A percentile compares a stretch with the other conserved stretches of the same genome.
These are phyloP conservation scores for Sarocladium brachiariae DNA, from an alignment of 2,329 filamentous ascomycete genomes.

Conservation along the genomic window DNA sequence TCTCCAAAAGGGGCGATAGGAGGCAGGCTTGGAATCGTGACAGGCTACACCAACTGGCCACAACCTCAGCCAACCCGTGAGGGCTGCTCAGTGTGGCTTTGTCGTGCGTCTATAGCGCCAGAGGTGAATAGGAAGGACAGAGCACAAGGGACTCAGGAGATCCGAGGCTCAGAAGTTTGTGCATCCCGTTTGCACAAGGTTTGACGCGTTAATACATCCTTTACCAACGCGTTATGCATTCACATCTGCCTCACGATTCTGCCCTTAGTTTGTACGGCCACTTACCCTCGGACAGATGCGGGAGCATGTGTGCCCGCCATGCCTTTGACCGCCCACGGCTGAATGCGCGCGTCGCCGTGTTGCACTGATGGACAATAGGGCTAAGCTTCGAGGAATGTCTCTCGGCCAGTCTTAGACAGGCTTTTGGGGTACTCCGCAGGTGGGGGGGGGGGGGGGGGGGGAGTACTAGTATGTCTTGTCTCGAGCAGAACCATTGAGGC, in stretches of 20 bases:
- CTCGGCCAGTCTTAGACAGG: slow-evolving; percentile 6
- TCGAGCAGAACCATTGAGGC: neutral
- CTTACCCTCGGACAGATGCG: no score
- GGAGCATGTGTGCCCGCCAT: no score
- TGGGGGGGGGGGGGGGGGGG: neutral
- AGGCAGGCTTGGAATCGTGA: neutral
- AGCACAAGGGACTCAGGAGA: no score
- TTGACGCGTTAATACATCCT: no score
- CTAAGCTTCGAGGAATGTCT: neutral
- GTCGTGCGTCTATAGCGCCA: no score
- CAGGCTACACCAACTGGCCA: neutral
- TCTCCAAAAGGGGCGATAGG: slow-evolving; percentile 2
- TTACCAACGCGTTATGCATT: no score
- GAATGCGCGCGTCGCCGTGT: neutral
- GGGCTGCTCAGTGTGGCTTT: no score
- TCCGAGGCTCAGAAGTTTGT: no score
- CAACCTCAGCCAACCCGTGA: neutral
- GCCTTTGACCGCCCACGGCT: neutral
- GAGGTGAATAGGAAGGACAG: no score
- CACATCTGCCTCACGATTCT: no score
- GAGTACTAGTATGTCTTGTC: neutral
- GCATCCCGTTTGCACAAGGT: no score
- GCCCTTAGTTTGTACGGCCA: no score
- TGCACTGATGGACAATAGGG: neutral
- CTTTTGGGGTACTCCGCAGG: neutral